phyloP scores from a whole-genome alignment of 495 filamentous ascomycete genomes.

The Aspergillus sparsus region DNA sequence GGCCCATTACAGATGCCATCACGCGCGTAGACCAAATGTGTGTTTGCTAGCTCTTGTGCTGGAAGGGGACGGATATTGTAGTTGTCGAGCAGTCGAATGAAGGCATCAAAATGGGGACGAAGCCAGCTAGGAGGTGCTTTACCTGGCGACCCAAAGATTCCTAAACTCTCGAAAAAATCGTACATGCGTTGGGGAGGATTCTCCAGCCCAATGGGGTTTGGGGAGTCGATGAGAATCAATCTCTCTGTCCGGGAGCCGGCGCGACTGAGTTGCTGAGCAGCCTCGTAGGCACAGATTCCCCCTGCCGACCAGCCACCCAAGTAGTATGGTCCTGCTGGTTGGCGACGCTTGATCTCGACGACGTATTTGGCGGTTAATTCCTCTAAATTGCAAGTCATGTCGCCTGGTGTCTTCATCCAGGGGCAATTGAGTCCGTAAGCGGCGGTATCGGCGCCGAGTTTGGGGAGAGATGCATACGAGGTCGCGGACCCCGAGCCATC shows the following conservation, averaged over 20 bases:
- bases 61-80: not conserved
- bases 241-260: constrained; percentile 25
- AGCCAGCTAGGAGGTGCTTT: constrained; percentile 37
- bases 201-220: constrained; percentile 33
- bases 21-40: not conserved
- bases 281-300: constrained; percentile 44
- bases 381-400: constrained; percentile 2
- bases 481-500: constrained; percentile 33
- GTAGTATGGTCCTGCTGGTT: constrained; percentile 9
- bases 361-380: constrained; percentile 3
- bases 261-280: constrained; percentile 30
- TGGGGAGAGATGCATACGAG: constrained; percentile 15
- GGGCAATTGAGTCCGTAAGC: constrained; percentile 23
- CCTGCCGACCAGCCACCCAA: constrained; percentile 51
- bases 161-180: constrained; percentile 36
- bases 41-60: not conserved
- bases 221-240: constrained; percentile 38
- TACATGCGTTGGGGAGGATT: constrained; percentile 38
- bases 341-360: constrained; percentile 4
- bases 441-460: not conserved
- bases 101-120: constrained; percentile 35
- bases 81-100: constrained; percentile 9
- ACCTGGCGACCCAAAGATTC: constrained; percentile 32
- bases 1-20: constrained; percentile 1
- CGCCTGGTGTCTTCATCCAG: constrained; percentile 3